Base-by-base conservation (phyloP, 192 early-diverging fungal genomes). In the Glomus cerebriforme region DNA sequence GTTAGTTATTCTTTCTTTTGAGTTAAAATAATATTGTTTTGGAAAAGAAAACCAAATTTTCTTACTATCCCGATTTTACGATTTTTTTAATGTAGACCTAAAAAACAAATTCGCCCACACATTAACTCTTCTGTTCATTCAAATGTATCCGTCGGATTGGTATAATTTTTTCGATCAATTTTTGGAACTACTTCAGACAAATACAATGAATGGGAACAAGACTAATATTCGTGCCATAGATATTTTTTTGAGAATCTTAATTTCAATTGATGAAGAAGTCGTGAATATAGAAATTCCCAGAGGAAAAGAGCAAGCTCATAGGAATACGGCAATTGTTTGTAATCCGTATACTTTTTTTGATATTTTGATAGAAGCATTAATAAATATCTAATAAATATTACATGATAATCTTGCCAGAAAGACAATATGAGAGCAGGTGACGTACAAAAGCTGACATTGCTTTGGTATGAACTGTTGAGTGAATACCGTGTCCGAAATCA, bases 201-300 rank as follows among this genome's bases (percentile, higher is more conserved):
- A 86, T 54, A 84, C 84, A 47, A 82, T 84, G 24, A 85, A 87
- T 19, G 81, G 84, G 10, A 82, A 80, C 26, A 81, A 84, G n/a
- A 83, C 85, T 26, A 88, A 89, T 64, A 80, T 80, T 35, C 85
- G 87, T 12, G 86, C 89, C 74, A 81, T 91, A 58, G 92, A 95
- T 78, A 86, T 95, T 65, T 91, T 97, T 80, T 85, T 97, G 76
- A 91, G 92, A 71, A 85, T 97, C 34, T 88, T 91, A 54, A 79
- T 88, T 47, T 90, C 92, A 7, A 92, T 98, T 32, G 94, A 98
- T 82, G 96, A 97, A 39, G 94, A 97, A 79, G 89, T 98, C 80
- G 95, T 93, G 47, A 92, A 89, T 69, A 88, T 88, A 8, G 83
- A 89, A 22, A 91, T 94, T 37, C 88, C 88, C 19, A 90, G 95